Percentiles rank a stretch among this genome's conserved stretches.
Evolutionary conservation across 2,329 filamentous ascomycete species (phyloP).

Genomic region (Nemania diffusa): DNA sequence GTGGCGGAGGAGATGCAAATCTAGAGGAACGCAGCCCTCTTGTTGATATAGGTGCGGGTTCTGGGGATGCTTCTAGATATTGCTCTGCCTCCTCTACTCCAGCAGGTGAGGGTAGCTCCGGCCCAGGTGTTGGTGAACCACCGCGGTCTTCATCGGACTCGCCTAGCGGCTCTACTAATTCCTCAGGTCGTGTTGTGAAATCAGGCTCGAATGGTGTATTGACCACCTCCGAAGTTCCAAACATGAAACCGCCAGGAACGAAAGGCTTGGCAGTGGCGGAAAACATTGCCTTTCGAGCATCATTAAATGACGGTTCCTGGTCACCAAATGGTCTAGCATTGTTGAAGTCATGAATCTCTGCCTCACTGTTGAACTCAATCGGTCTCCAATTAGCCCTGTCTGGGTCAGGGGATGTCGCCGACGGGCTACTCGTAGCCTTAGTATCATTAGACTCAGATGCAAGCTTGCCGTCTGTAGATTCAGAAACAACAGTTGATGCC

Average conservation of each 20-base stretch:
- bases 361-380: conserved; percentile 67
- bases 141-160: conserved; percentile 48
- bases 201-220: conserved; percentile 46
- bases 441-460: conserved; percentile 49
- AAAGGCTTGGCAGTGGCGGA: conserved; percentile 80
- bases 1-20: conserved; percentile 49
- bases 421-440: conserved; percentile 64
- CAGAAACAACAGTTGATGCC: conserved; percentile 64
- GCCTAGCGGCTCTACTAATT: conserved; percentile 38
- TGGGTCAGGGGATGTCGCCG: conserved; percentile 63
- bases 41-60: conserved; percentile 33
- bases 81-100: conserved; percentile 33
- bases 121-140: conserved; percentile 50
- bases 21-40: conserved; percentile 48
- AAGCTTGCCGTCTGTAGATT: conserved; percentile 61
- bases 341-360: conserved; percentile 62
- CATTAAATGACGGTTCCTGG: conserved; percentile 52
- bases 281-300: conserved; percentile 64
- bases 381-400: conserved; percentile 65
- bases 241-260: conserved; percentile 55
- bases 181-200: conserved; percentile 43
- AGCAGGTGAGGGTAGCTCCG: conserved; percentile 40
- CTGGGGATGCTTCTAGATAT: conserved; percentile 37
- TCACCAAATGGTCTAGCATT: conserved; percentile 62
- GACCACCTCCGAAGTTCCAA: conserved; percentile 49